These are phyloP conservation scores for Colletotrichum euphorbiae DNA, from an alignment of 2,329 filamentous ascomycete genomes.

Conservation along the genomic window DNA sequence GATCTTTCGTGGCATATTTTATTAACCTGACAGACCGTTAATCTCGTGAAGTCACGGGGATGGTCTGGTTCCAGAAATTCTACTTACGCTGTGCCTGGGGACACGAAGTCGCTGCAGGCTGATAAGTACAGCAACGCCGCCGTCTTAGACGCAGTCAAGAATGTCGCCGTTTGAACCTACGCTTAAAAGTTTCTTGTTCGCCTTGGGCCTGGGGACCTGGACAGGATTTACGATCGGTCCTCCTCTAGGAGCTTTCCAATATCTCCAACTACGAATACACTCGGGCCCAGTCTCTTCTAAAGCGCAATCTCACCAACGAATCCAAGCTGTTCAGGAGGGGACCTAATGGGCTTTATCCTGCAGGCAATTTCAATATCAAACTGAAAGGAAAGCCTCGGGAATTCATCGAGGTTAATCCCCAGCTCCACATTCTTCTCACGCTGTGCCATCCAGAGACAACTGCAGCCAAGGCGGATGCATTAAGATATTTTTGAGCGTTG, in stretches of 20 bases:
- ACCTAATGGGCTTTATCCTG: constrained; percentile 44
- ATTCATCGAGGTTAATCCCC: no score
- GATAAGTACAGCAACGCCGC: constrained; percentile 56
- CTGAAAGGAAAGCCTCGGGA: no score
- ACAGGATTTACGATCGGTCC: constrained; percentile 47
- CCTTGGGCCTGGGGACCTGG: constrained; percentile 42
- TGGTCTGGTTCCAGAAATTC: no score
- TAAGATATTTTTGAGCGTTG: no score
- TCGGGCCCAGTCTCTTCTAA: constrained; percentile 53
- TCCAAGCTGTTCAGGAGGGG: constrained; percentile 57
- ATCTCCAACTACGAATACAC: constrained; percentile 57
- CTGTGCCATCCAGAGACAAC: no score
- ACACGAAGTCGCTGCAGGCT: constrained; percentile 49
- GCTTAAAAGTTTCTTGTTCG: constrained; percentile 51
- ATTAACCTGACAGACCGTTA: no score
- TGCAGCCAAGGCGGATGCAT: no score
- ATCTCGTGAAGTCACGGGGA: no score
- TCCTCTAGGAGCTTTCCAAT: constrained; percentile 61
- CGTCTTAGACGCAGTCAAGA: constrained; percentile 55
- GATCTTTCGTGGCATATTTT: no score
- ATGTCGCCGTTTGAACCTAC: constrained; percentile 55
- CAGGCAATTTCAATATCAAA: no score
- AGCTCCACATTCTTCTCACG: no score
- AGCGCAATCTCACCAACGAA: constrained; percentile 51
- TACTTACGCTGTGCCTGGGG: no score